A percentile compares a stretch with the other conserved stretches of the same genome.
Conservation (phyloP, 176 grass and related monocot species). For the Areca catechu region DNA sequence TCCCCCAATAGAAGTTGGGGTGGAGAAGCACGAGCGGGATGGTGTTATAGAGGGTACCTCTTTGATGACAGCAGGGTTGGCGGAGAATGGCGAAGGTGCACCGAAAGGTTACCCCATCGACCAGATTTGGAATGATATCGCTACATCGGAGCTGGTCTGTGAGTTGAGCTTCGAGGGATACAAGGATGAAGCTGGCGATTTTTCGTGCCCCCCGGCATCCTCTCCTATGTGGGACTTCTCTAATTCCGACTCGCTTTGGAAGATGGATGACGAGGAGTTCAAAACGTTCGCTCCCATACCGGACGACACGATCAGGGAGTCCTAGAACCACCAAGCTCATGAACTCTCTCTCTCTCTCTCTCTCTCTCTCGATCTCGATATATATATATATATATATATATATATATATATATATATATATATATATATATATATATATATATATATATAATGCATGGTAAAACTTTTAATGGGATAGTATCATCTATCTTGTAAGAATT, state of each 20-base stretch:
- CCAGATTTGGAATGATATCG: constrained; percentile 89
- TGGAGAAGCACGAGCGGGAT: background rate
- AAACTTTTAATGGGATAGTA: background rate
- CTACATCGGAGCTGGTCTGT: constrained; percentile 23
- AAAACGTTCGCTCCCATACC: constrained; percentile 20
- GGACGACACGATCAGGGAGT: no score
- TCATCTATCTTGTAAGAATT: constrained; percentile 1
- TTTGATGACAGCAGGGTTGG: background rate
- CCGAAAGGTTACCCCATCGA: constrained; percentile 33
- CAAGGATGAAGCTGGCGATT: constrained; percentile 8
- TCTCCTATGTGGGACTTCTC: constrained; percentile 73
- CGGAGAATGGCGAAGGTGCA: constrained; percentile 8
- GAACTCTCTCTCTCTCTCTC: no score
- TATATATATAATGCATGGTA: no score
- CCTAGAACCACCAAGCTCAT: no score
- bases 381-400: no score
- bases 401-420: no score
- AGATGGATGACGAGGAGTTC: constrained; percentile 69
- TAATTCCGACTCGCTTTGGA: constrained; percentile 65
- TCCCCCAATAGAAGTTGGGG: background rate
- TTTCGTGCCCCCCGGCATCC: background rate
- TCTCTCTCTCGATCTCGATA: no score
- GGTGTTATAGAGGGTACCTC: background rate
- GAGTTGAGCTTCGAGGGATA: constrained; percentile 32
- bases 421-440: no score